phyloP scores from a whole-genome alignment of 176 grass and related monocot species.

The Melocanna baccifera region DNA sequence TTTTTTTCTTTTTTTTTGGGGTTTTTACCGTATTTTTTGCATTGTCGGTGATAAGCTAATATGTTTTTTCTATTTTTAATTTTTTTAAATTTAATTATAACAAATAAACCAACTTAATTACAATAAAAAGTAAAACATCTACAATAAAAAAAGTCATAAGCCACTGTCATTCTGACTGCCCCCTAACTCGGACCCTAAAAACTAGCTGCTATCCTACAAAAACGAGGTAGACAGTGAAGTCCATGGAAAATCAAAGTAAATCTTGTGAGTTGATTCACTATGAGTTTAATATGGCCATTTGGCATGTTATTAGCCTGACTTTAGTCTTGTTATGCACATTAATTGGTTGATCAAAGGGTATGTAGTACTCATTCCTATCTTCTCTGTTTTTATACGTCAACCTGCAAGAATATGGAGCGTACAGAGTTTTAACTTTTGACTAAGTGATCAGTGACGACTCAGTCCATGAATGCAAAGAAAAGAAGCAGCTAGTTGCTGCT shows the following conservation, averaged over 20 bases:
- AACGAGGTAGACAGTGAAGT: not conserved
- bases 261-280: not conserved
- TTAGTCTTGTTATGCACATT: constrained; percentile 2
- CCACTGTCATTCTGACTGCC: too few relatives aligned
- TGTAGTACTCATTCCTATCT: not conserved
- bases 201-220: not conserved
- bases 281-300: not conserved
- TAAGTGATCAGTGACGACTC: not conserved
- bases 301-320: constrained; percentile 27
- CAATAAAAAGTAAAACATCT: too few relatives aligned
- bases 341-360: not conserved
- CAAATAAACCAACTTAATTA: too few relatives aligned
- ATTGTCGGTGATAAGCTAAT: too few relatives aligned
- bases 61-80: too few relatives aligned
- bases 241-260: not conserved
- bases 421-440: constrained; percentile 23
- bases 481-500: not conserved
- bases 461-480: not conserved
- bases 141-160: too few relatives aligned
- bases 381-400: not conserved
- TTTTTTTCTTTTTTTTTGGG: too few relatives aligned
- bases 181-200: not conserved
- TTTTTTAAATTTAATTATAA: too few relatives aligned
- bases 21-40: too few relatives aligned
- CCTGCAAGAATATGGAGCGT: constrained; percentile 34